Evolutionary conservation across 148 eudicot species (phyloP).

Genomic region (Salicornia ramosissima): DNA sequence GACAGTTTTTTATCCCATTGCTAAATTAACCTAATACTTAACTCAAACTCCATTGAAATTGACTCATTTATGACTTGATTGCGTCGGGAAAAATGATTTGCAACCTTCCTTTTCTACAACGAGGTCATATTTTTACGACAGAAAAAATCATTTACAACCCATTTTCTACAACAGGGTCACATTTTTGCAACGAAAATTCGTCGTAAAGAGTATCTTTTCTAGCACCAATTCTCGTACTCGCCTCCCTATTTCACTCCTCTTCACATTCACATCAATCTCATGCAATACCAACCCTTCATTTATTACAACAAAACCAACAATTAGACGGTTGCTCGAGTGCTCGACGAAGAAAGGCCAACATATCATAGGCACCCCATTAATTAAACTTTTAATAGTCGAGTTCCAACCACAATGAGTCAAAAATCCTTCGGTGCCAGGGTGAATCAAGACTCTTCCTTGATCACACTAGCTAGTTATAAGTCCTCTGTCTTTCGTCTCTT

Average conservation of each 20-base stretch:
- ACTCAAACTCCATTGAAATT: too few species aligned
- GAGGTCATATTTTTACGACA: too few species aligned
- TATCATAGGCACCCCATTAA: constrained; percentile 28
- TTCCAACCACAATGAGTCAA: constrained; percentile 38
- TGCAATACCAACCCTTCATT: constrained; percentile 34
- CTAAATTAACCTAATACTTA: too few species aligned
- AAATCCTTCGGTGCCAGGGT: constrained; percentile 27
- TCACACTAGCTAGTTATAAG: constrained; percentile 27
- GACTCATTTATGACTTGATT: too few species aligned
- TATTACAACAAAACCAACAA: constrained; percentile 29
- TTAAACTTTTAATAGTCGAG: constrained; percentile 21
- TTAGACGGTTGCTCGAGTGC: constrained; percentile 34
- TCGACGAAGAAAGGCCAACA: constrained; percentile 41
- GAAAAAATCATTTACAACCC: too few species aligned
- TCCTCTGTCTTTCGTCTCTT: constrained; percentile 14
- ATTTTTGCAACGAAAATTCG: too few species aligned
- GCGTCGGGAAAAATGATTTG: too few species aligned
- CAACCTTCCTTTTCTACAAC: too few species aligned
- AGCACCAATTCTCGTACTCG: constrained; percentile 33
- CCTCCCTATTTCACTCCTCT: constrained; percentile 19
- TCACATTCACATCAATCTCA: constrained; percentile 32
- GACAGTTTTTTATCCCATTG: too few species aligned
- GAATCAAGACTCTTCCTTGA: constrained; percentile 30
- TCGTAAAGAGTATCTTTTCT: too few species aligned
- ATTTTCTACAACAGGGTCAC: too few species aligned